Evolutionary conservation across 1,284 basidiomycete genomes (phyloP), one percentile per base, ranked within the genome.

Genomic region (Cystobasidiaceae sp.): DNA sequence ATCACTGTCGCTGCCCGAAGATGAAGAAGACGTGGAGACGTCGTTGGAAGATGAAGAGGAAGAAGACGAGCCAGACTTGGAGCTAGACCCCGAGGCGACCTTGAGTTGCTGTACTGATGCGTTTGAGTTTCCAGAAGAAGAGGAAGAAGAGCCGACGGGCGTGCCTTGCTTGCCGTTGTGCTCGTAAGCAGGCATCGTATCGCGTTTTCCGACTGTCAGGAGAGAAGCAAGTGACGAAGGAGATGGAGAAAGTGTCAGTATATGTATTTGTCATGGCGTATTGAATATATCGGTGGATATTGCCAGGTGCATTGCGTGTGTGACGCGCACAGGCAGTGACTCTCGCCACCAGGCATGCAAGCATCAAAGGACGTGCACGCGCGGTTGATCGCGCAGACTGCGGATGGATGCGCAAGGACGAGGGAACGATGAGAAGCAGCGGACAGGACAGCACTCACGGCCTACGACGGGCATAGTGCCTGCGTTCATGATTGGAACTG

Each of bases 161-260:
- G 39, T 39, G 19, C 61, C 61, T 27, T 55, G 50, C 44, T 64
- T 44, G 30, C 61, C 61, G 28, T 64, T 64, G 51, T 64, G 61
- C 45, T 32, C 41, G 17, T 30, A 48, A 19, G 30, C 25, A 43
- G 13, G 46, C 39, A 13, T 59, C 21, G 15, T 49, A 27, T 30
- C 56, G 32, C 39, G 21, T 34, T 33, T 50, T 52, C 37, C 27
- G 32, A 28, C 30, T 33, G 33, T 25, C 37, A 27, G 49, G 25
- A 15, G 30, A 8, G 15, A 15, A 48, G 9, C 11, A 8, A 13
- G 15, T 9, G 13, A 51, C 7, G 21, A 41, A 8, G 23, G 28
- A 21, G 17, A 21, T 5, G 21, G 28, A 19, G 50, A 27, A 52
- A 33, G 13, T 13, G n/a, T 19, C 5, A 25, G 44, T 27, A 27